Percentiles rank a stretch among this genome's conserved stretches.
phyloP scores from a whole-genome alignment of 192 early-diverging fungal genomes.

The Podila horticola region DNA sequence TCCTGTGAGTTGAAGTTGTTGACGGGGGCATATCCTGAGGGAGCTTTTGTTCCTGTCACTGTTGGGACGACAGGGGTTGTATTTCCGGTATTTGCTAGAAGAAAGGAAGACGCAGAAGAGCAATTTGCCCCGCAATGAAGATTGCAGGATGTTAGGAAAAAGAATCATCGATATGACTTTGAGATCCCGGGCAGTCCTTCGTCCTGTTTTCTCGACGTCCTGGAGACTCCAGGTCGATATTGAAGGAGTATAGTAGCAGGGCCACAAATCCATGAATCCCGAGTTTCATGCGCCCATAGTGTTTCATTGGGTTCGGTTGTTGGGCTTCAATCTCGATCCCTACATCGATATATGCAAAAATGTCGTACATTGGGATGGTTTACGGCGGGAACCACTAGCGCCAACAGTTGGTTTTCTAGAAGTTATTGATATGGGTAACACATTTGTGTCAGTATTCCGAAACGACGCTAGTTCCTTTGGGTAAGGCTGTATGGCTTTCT shows the following conservation, averaged over 20 bases:
- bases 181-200: no score
- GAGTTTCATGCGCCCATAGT: background rate
- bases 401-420: conserved; percentile 32
- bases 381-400: conserved; percentile 30
- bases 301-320: background rate
- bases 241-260: no score
- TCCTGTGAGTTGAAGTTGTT: conserved; percentile 52
- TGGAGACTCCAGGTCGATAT: no score
- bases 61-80: background rate
- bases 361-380: conserved; percentile 31
- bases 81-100: conserved; percentile 12
- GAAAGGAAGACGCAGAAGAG: background rate
- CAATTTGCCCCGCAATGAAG: no score
- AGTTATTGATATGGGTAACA: background rate
- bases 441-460: background rate
- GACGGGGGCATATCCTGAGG: conserved; percentile 20
- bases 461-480: no score
- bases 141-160: no score
- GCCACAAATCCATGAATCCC: background rate
- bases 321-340: background rate
- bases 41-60: conserved; percentile 17
- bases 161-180: no score
- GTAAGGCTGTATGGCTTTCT: no score
- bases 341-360: background rate
- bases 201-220: no score